Evolutionary conservation across 2,329 filamentous ascomycete genomes (phyloP), one percentile per base, ranked within the genome.

Genomic region (Exophiala viscosa): DNA sequence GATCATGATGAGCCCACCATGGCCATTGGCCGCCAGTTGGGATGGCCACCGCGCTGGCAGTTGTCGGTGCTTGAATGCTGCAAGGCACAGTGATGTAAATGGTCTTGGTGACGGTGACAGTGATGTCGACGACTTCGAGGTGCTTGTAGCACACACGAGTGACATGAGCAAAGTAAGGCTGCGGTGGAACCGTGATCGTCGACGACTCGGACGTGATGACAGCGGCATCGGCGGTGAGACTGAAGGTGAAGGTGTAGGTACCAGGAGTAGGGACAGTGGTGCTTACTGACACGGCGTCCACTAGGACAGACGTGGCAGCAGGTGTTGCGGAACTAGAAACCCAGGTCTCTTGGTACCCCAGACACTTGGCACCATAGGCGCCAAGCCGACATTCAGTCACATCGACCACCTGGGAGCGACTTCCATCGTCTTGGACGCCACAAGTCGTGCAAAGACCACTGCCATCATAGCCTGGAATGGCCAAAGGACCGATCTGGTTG

Each of bases 211-310:
- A 33, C 13, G 36, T 50, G 14, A 52, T 43, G 28, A 46, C 39
- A 6, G 14, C 28, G 10, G 50, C 34, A 10, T 55, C 55, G 35
- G 53, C 52, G 3, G 48, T 47, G 34, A 59, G 14, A 5, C 50
- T 43, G 45, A 60, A 60, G 32, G 58, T 60, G 45, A 60, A 59
- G 23, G 51, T 57, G 40, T 57, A 60, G 18, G 48, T 53, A 28
- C 55, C 55, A 15, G 50, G 52, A 9, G 40, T 47, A 10, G 56
- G 50, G 18, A 54, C 58, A 15, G 52, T 45, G 34, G 44, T 52
- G 17, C 46, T 46, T 36, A 50, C 57, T 13, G 55, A 52, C 6
- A 56, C 35, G 3, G 50, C 33, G 13, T 32, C 41, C 5, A 45
- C 47, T 5, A 45, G 50, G 8, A 48, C 46, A 1, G 52, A 45